Evolutionary conservation across 2,329 filamentous ascomycete species (phyloP), one percentile per base, ranked within the genome.

Genomic region (Calonectria henricotiae): DNA sequence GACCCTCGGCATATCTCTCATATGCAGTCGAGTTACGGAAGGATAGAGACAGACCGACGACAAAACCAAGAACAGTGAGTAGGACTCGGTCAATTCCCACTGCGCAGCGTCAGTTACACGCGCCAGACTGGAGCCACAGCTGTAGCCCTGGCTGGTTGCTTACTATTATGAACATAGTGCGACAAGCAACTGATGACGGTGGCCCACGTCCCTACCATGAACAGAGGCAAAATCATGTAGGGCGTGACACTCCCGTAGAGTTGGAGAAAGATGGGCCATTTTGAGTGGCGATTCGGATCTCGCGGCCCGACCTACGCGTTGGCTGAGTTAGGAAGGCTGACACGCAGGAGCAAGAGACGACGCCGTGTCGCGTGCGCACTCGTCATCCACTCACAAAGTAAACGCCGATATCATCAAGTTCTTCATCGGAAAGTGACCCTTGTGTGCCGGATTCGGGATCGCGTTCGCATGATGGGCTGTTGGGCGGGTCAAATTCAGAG

Each of bases 11-110:
- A 79, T 90, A 90, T 74, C 92, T 88, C 81, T 94, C 93, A 76
- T 94, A 94, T 17, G 93, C 92, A 6, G 92, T 93, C 3, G 91
- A 91, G 72, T 88, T 92, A 65, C 93, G 89, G 83, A 95, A 94
- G 3, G 91, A 94, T 37, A 95, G 86, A 13, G 91, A 88, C 70
- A 94, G 83, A 88, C 90, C 90, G 79, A 95, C 92, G 68, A 94
- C 91, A 83, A 94, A 94, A 91, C 93, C 93, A 41, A 92, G 88
- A 47, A 95, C 89, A 1, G 92, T 94, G 66, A 94, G 85, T n/a
- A 94, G 85, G 35, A 81, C 79, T 2, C 79, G 79, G 64, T 81
- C 74, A 65, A 82, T 78, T 15, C 76, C 55, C 23, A 61, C 55
- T 61, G 5, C 8, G 7, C 7, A 20, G 3, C 2, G 55, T 61